Evolutionary conservation across 768 basidiomycete species (phyloP), one percentile per base, ranked within the genome.

Genomic region (Crepidotus variabilis): DNA sequence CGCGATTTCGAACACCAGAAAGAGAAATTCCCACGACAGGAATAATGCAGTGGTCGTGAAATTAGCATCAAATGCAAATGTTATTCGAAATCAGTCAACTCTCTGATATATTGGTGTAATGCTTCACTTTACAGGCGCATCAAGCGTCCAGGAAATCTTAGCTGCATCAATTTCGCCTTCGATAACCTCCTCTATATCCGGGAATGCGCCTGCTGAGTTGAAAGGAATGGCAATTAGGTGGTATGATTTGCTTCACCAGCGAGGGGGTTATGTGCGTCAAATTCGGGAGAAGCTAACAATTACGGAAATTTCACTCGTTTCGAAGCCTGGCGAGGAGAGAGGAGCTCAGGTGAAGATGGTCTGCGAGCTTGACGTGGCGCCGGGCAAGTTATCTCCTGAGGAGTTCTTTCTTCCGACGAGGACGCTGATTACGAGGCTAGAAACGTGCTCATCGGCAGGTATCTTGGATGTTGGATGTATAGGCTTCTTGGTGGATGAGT

Each of bases 401-500:
- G 24, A 13, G 14, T 32, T 28, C 9, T 6, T 45, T 22, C 14
- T n/a, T n/a, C 24, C 10, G 33, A 54, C 6, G 24, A 49, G 22
- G 28, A 34, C 43, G 32, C 46, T 54, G n/a, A 53, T 47, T 5
- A 39, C 13, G 8, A 36, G 10, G 24, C 7, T 55, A 82, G 81
- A 82, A 34, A 79, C 81, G 75, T 64, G 80, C 35, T 74, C 76
- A 47, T 34, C 50, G 6, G 50, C 43, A 4, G 79, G 74, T 0
- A 66, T 61, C 3, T 56, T 82, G 60, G 71, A 78, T 43, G 70
- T 75, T 16, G 79, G 75, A 6, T 80, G 78, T 54, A 63, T 71
- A 16, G 58, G 72, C 2, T 74, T 74, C 54, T 57, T 84, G 22
- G 73, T 83, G 34, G 82, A 83, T 59, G 69, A 80, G 80, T 80